phyloP scores from a whole-genome alignment of 805 yeast genomes.

The Saturnispora diversa region DNA sequence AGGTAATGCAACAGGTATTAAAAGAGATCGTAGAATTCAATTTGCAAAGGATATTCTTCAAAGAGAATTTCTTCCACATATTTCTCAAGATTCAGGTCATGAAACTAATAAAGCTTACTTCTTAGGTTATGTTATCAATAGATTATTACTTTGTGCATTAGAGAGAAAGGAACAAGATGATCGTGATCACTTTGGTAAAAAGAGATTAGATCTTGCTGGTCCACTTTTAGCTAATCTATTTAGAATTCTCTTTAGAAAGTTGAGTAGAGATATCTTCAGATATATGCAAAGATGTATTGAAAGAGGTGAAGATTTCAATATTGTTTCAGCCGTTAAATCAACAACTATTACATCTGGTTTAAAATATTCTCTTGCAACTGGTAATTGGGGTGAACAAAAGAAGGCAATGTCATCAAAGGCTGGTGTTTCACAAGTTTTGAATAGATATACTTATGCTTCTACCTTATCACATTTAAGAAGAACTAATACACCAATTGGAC shows the following conservation, averaged over 20 bases:
- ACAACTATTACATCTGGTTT: constrained; percentile 96
- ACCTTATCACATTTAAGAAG: constrained; percentile 97
- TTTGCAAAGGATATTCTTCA: constrained; percentile 95
- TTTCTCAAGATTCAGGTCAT: constrained; percentile 94
- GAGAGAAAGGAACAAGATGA: constrained; percentile 98
- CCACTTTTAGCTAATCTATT: constrained; percentile 93
- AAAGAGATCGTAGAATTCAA: constrained; percentile 95
- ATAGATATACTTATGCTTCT: constrained; percentile 97
- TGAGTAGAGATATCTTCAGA: constrained; percentile 93
- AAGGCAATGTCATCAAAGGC: constrained; percentile 98
- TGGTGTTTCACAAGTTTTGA: constrained; percentile 97
- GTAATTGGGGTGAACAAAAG: constrained; percentile 99
- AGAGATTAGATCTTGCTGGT: constrained; percentile 97
- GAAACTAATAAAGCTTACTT: constrained; percentile 95
- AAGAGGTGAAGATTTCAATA: constrained; percentile 92
- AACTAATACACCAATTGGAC: constrained; percentile 98
- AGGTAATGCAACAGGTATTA: constrained; percentile 93
- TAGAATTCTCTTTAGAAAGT: constrained; percentile 86
- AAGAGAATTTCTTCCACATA: constrained; percentile 93
- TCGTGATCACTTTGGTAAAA: constrained; percentile 98
- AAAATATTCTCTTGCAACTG: constrained; percentile 96
- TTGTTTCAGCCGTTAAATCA: constrained; percentile 93
- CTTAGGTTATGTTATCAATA: constrained; percentile 95
- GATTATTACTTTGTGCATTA: constrained; percentile 87
- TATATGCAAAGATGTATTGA: constrained; percentile 99